Evolutionary conservation across 2,329 filamentous ascomycete species (phyloP).

Genomic region (Byssothecium circinans): DNA sequence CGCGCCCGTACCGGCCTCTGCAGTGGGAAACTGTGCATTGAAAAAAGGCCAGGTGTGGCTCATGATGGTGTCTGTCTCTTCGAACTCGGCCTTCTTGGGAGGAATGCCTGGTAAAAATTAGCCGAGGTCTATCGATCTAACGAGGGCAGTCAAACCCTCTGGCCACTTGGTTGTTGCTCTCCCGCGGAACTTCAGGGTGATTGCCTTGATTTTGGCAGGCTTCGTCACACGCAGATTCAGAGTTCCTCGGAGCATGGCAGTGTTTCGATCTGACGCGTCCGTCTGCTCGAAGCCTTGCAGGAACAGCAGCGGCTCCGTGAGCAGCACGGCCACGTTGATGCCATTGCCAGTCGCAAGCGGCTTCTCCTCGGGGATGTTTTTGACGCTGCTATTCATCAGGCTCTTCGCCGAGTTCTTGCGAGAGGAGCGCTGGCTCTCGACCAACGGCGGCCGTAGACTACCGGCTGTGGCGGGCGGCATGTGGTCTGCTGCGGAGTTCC

Average conservation of each 20-base stretch:
- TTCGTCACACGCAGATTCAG: constrained; percentile 82
- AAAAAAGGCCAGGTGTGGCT: constrained; percentile 92
- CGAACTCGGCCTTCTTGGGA: constrained; percentile 78
- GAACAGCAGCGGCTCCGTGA: constrained; percentile 80
- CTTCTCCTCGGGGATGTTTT: constrained; percentile 56
- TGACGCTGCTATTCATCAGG: constrained; percentile 34
- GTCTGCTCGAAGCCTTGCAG: constrained; percentile 77
- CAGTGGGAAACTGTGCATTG: constrained; percentile 69
- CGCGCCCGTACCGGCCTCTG: constrained; percentile 63
- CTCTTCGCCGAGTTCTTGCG: constrained; percentile 37
- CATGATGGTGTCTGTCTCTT: constrained; percentile 81
- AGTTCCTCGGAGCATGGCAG: constrained; percentile 82
- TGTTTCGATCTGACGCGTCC: constrained; percentile 64
- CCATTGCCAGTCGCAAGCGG: constrained; percentile 79
- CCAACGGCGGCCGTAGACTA: constrained; percentile 45
- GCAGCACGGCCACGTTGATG: constrained; percentile 69
- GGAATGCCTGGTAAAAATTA: constrained; percentile 66
- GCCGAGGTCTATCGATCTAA: neutral
- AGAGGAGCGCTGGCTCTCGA: constrained; percentile 45
- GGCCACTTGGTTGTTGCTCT: constrained; percentile 93
- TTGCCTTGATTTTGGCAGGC: constrained; percentile 87
- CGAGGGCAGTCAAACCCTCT: constrained; percentile 59
- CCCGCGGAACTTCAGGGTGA: constrained; percentile 84
- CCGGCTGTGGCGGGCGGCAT: constrained; percentile 39
- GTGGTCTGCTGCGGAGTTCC: constrained; percentile 42